phyloP scores from a whole-genome alignment of 768 basidiomycete species.

The Clitopilus passeckerianus region DNA sequence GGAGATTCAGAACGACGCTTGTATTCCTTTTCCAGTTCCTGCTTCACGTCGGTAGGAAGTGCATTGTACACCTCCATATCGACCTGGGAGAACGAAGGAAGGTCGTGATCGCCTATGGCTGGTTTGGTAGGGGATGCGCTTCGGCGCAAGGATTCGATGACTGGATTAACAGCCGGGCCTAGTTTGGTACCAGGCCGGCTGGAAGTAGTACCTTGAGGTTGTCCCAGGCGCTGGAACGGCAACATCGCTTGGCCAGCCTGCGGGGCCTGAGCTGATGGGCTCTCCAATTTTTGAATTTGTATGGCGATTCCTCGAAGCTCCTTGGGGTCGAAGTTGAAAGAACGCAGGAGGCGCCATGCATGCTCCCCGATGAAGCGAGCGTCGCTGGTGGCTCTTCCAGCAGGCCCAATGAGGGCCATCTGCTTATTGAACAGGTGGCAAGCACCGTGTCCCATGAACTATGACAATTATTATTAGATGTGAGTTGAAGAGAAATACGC shows the following conservation, averaged over 20 bases:
- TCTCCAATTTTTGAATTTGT: slow-evolving; percentile 86
- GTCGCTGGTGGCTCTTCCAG: slow-evolving; percentile 72
- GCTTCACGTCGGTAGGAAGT: slow-evolving; percentile 62
- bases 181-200: slow-evolving; percentile 9
- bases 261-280: slow-evolving; percentile 23
- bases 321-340: slow-evolving; percentile 72
- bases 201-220: slow-evolving; percentile 5
- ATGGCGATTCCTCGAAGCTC: slow-evolving; percentile 93
- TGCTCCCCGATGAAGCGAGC: slow-evolving; percentile 65
- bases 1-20: slow-evolving; percentile 54
- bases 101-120: slow-evolving; percentile 23
- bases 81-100: slow-evolving; percentile 75
- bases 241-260: slow-evolving; percentile 56
- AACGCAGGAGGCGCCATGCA: slow-evolving; percentile 70
- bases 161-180: slow-evolving; percentile 2
- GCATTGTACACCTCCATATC: slow-evolving; percentile 68
- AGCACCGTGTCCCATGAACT: slow-evolving; percentile 91
- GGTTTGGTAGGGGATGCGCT: slow-evolving; percentile 14
- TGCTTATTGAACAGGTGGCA: slow-evolving; percentile 84
- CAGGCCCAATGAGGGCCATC: slow-evolving; percentile 47
- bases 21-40: slow-evolving; percentile 66
- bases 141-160: slow-evolving; percentile 15
- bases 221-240: slow-evolving; percentile 39
- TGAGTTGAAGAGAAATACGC: background rate
- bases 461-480: background rate